Evolutionary conservation across 2,329 filamentous ascomycete species (phyloP), one percentile per base, ranked within the genome.

Genomic region (Diplodia intermedia): DNA sequence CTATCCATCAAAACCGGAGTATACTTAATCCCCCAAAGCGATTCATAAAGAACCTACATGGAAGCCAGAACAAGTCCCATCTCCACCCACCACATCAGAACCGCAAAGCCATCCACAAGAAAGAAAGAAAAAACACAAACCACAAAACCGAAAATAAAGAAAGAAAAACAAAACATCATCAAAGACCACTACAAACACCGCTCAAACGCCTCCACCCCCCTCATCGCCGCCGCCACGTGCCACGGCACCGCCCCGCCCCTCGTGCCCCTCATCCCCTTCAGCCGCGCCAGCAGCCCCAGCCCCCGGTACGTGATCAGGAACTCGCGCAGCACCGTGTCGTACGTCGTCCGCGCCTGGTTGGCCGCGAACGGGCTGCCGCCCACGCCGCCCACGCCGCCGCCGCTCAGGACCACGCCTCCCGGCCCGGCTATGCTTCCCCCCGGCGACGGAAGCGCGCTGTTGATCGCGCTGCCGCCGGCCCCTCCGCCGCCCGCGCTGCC

Each of bases 211-310:
- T 86, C 83, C 4, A 89, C 88, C 2, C 86, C 90, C 79, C 90
- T 90, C 78, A 90, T 86, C 2, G 89, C 91, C 20, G 87, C 89
- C 14, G 88, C 89, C 69, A 94, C 82, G 82, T 94, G 92, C 90
- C 91, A 92, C 20, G 92, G 92, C 73, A 91, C 81, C n/a, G 88
- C 84, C 18, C 80, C 80, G 74, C 89, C 88, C 60, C 80, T 83
- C 66, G 69, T 88, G 82, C 69, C 83, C 78, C 73, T 88, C 85
- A 74, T 88, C 81, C 73, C 90, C 69, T 90, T 86, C 26, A 89
- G 86, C 70, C 88, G 85, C 1, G 90, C 91, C 72, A 95, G 75
- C 20, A 91, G 87, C 0, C 88, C 89, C 70, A 95, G 76, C 0
- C 86, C 88, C 53, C 91, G 81, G 74, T 90, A 94, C 76, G 89